Conservation (phyloP, 1,284 basidiomycete genomes). For the Ceratobasidium papillatum region DNA sequence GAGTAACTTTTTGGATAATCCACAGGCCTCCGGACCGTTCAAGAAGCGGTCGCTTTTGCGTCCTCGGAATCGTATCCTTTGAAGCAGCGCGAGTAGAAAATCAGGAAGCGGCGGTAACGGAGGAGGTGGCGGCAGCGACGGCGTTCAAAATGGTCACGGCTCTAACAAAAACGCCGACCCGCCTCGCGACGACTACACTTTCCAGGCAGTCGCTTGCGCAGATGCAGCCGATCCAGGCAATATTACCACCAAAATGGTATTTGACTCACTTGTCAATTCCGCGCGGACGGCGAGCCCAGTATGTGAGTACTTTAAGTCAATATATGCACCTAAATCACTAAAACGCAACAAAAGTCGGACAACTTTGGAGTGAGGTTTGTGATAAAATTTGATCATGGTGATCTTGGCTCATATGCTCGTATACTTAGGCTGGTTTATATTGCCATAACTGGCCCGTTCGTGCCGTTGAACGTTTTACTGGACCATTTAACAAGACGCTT, state of each 20-base stretch:
- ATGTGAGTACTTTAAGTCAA: slow-evolving; percentile 17
- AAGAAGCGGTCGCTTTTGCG: not conserved
- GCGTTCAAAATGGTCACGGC: not conserved
- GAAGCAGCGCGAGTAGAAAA: not conserved
- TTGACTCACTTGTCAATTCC: slow-evolving; percentile 11
- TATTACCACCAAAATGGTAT: slow-evolving; percentile 34
- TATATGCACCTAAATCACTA: no score
- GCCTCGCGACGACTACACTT: not conserved
- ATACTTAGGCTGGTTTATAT: not conserved
- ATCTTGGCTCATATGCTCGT: not conserved
- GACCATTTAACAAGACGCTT: slow-evolving; percentile 25
- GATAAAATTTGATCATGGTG: not conserved
- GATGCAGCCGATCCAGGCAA: slow-evolving; percentile 33
- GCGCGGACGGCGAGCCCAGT: not conserved
- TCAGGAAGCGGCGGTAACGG: not conserved
- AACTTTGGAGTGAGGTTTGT: not conserved
- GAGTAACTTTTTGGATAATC: not conserved
- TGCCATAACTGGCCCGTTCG: slow-evolving; percentile 36
- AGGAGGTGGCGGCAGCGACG: no score
- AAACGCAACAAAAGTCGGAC: not conserved
- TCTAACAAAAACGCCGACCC: not conserved
- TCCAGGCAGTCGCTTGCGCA: slow-evolving; percentile 31
- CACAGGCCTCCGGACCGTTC: not conserved
- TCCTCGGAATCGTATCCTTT: not conserved
- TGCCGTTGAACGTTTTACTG: slow-evolving; percentile 31